Evolutionary conservation across 2,329 filamentous ascomycete species (phyloP).

Genomic region (Cucurbitaria berberidis): DNA sequence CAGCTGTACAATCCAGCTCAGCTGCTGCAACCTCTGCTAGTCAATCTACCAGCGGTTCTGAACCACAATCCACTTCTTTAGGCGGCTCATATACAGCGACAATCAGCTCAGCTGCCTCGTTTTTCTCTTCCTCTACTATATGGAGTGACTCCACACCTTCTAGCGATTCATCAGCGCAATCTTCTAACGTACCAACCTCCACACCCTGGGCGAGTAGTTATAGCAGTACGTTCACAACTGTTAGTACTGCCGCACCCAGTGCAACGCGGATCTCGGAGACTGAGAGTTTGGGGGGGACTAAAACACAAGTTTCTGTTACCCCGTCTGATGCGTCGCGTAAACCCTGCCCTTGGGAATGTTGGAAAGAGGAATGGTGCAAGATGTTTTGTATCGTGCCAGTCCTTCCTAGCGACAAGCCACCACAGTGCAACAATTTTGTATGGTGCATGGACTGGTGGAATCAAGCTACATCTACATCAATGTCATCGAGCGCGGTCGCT

Average conservation of each 20-base stretch:
- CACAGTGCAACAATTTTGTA: background rate
- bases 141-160: background rate
- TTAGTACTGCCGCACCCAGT: background rate
- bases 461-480: background rate
- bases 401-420: background rate
- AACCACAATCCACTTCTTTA: background rate
- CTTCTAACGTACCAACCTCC: background rate
- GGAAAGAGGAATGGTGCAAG: background rate
- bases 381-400: background rate
- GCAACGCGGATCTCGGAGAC: background rate
- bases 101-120: background rate
- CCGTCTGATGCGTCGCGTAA: background rate
- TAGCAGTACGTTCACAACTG: background rate
- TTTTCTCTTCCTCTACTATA: background rate
- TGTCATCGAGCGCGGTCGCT: background rate
- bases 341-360: background rate
- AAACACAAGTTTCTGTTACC: background rate
- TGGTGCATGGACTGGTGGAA: conserved; percentile 12
- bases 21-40: background rate
- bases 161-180: background rate
- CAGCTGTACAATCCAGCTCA: background rate
- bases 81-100: background rate
- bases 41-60: background rate
- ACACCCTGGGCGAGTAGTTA: background rate
- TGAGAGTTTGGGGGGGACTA: background rate